A percentile compares a stretch with the other conserved stretches of the same genome.
phyloP scores from a whole-genome alignment of 225 moss, liverwort and hornwort species.

The Pseudisothecium myosuroides region DNA sequence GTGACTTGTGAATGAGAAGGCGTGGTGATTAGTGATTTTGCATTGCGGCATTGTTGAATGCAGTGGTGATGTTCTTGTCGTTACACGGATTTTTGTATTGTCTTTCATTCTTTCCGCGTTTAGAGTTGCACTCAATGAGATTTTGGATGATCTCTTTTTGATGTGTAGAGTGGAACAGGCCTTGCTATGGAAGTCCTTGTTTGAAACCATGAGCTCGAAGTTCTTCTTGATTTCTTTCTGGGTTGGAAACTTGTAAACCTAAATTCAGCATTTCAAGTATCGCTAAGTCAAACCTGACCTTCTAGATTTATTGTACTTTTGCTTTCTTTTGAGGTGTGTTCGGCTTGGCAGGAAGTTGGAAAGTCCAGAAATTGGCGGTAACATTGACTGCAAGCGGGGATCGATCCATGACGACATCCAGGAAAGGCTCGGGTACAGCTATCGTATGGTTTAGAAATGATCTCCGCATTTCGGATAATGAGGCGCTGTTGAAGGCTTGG shows the following conservation, averaged over 20 bases:
- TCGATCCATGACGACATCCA: slow-evolving; percentile 19
- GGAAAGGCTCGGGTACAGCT: slow-evolving; percentile 33
- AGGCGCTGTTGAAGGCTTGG: slow-evolving; percentile 83
- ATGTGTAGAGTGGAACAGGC: not conserved
- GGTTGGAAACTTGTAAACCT: not conserved
- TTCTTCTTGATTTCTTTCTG: not conserved
- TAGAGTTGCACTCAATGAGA: not conserved
- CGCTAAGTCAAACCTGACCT: not conserved
- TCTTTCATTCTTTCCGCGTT: not conserved
- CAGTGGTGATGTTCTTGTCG: not conserved
- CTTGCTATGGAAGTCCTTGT: not conserved
- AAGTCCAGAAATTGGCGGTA: not conserved
- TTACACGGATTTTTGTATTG: not conserved
- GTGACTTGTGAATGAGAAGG: not conserved
- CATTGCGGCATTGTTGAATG: not conserved
- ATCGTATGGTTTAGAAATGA: slow-evolving; percentile 98
- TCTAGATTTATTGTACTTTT: not conserved
- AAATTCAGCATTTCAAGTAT: not conserved
- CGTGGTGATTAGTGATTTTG: not conserved
- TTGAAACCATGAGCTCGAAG: not conserved
- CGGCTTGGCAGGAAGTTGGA: slow-evolving; percentile 17
- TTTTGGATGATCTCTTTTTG: not conserved
- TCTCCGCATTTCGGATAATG: slow-evolving; percentile 80
- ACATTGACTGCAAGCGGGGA: slow-evolving; percentile 8
- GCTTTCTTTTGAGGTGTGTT: not conserved